Base-by-base conservation (phyloP, 2,329 filamentous ascomycete species). In the Epichloe festucae region DNA sequence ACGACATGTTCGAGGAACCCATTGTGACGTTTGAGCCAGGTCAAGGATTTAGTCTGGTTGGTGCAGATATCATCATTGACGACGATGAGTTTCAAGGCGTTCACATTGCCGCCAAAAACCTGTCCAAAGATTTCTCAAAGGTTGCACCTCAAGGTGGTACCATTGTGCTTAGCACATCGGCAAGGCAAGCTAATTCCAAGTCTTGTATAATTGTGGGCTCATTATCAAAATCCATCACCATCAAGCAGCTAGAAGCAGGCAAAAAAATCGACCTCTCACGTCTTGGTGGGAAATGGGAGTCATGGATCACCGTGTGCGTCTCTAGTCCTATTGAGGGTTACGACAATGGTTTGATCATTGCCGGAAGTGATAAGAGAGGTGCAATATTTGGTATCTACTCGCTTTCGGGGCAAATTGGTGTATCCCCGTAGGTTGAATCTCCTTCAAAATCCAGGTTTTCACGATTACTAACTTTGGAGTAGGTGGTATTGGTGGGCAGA, bases 401-500 rank as follows among this genome's bases (percentile, higher is more conserved):
- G 48, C 59, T 83, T 19, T 79, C 76, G 0, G 77, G 81, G 57
- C 77, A 81, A 54, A 80, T 82, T 46, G 79, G 79, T 17, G 75
- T 82, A 11, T 79, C 77, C 0, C 77, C 77, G 57, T 64, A 53
- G 52, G 62, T 57, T 27, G 8, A 5, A 19, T 36, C 3, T 8
- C 12, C 12, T 14, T 39, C 8, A 12, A 40, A 17, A 27, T 11
- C 21, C 46, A 5, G 19, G 17, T 12, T 12, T 4, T 3, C 12
- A 6, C n/a, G 5, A 34, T 19, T 19, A 45, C 34, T 27, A 14
- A 50, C 31, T 38, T 15, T 43, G 2, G 12, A 27, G n/a, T 21
- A 66, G 65, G 0, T 81, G 78, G 76, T 71, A 81, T 60, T 81
- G 73, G 71, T 81, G 74, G 67, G 78, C 79, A 10, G 79, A 82